Base-by-base conservation (phyloP, 1,284 basidiomycete genomes). In the Schizopora paradoxa region DNA sequence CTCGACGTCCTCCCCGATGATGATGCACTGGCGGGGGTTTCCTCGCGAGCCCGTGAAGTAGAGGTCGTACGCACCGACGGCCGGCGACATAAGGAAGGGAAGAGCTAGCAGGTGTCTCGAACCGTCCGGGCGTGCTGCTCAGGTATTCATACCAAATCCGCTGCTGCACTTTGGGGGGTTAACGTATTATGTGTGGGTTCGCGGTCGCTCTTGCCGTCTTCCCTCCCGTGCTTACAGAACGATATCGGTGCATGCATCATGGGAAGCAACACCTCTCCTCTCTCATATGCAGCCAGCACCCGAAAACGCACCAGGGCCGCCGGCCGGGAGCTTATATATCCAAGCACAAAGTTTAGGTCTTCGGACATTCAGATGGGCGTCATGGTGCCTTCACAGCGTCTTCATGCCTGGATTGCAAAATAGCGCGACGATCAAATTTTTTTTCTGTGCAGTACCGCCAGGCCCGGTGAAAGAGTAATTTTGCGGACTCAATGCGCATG, bases 31-130 rank as follows among this genome's bases (percentile, higher is more conserved):
- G 31, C 81, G 74, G 31, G 81, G 80, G 65, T 85, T 74, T 58
- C 79, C 77, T 57, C 65, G 67, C n/a, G 50, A 48, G 48, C 81
- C 78, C 40, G 80, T 80, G 68, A 85, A 86, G 64, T 76, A 84
- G 23, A 86, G 66, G 57, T 79, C 70, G 61, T 73, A 61, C 42
- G 36, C 53, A 47, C 31, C 39, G 37, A 34, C 18, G 14, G 31
- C 34, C 16, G 47, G 47, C 42, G 40, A 38, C 49, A 53, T 51
- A 35, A 32, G n/a, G 36, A 23, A 13, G 40, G 19, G 39, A 18
- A 31, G 36, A 25, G 32, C 13, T 33, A 16, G 38, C 27, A 22
- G 7, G 23, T 31, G 13, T 31, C 34, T 10, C 8, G 32, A 19
- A 39, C 18, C 13, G 18, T 10, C 7, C 31, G 35, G 35, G 35